Evolutionary conservation across 257 asterid species (phyloP).

Genomic region (Gardenia jasminoides): DNA sequence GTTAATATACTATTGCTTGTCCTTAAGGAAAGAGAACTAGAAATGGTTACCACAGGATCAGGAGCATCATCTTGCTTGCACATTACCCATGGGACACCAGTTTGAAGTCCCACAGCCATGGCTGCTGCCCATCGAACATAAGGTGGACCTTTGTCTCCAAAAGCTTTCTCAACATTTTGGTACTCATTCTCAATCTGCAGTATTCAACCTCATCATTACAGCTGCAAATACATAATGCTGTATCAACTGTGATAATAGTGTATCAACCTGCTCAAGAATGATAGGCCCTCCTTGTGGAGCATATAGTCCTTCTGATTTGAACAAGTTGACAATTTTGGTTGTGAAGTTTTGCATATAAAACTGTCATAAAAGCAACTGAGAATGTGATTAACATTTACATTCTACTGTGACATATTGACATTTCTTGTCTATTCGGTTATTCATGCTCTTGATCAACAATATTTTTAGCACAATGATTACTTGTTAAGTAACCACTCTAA

Average conservation of each 20-base stretch:
- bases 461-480: too few species aligned
- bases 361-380: conserved; percentile 26
- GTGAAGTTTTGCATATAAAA: conserved; percentile 66
- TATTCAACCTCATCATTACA: background rate
- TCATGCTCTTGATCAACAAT: too few species aligned
- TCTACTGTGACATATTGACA: too few species aligned
- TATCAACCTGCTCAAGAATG: conserved; percentile 69
- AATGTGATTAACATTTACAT: too few species aligned
- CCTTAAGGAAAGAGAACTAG: background rate
- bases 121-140: conserved; percentile 88
- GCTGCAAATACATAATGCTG: too few species aligned
- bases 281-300: conserved; percentile 97
- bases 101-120: conserved; percentile 71
- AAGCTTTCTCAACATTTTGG: conserved; percentile 60
- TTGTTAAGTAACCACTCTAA: too few species aligned
- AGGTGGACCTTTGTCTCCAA: conserved; percentile 50
- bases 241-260: too few species aligned
- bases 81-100: conserved; percentile 95
- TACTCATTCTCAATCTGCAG: conserved; percentile 87
- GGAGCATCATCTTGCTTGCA: conserved; percentile 98
- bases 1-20: too few species aligned
- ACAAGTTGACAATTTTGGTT: conserved; percentile 61
- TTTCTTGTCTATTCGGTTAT: too few species aligned
- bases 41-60: conserved; percentile 60
- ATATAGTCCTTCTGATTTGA: conserved; percentile 68